These are phyloP conservation scores for Mallotus repandus DNA, from an alignment of 441 rosid species.

Conservation along the genomic window DNA sequence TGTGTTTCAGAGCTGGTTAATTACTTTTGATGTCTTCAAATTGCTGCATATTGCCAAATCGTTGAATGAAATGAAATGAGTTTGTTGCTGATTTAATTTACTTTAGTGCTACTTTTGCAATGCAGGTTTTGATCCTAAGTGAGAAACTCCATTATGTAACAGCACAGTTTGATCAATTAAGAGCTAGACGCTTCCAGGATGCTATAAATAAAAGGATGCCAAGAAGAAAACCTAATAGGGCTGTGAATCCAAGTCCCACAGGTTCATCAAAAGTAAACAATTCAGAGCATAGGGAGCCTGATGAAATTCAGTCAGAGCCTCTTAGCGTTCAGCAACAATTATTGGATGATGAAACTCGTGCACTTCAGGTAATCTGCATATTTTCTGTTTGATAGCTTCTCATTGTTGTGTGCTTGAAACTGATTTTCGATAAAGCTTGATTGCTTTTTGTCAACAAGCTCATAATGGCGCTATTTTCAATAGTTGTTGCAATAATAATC, in stretches of 20 bases:
- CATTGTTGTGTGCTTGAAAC: too few species aligned
- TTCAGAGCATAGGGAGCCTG: constrained; percentile 42
- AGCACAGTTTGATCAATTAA: constrained; percentile 78
- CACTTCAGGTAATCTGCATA: constrained; percentile 67
- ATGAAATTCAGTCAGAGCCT: constrained; percentile 53
- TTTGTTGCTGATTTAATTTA: neutral
- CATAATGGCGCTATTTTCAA: neutral
- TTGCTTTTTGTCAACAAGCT: neutral
- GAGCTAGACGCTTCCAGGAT: constrained; percentile 93
- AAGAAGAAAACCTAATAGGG: constrained; percentile 65
- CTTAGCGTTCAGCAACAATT: constrained; percentile 65
- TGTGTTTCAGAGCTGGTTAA: too few species aligned
- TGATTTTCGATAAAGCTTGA: too few species aligned
- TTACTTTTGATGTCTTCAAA: too few species aligned
- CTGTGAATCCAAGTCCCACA: constrained; percentile 36
- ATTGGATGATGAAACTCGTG: constrained; percentile 88
- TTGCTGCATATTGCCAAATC: too few species aligned
- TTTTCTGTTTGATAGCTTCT: constrained; percentile 2
- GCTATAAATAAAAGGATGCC: constrained; percentile 73
- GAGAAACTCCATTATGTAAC: constrained; percentile 93
- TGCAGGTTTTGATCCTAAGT: constrained; percentile 86
- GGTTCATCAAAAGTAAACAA: constrained; percentile 36
- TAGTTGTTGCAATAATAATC: neutral
- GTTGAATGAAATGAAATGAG: neutral
- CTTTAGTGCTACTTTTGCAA: neutral